phyloP scores from a whole-genome alignment of 352 stramenopile genomes.

The Phytophthora nicotianae region DNA sequence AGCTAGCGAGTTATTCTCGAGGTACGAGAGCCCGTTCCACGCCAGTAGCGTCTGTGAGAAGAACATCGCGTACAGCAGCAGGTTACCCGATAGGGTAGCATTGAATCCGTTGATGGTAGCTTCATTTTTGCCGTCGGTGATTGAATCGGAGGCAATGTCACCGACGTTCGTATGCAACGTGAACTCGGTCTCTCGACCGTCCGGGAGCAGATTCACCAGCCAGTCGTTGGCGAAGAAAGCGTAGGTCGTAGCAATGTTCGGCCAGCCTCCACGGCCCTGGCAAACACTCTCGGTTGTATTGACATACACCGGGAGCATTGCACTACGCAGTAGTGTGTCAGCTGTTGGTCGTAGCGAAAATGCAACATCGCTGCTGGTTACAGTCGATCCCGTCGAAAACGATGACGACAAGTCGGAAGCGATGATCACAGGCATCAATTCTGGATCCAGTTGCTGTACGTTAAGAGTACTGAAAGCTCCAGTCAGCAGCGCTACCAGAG shows the following conservation, averaged over 20 bases:
- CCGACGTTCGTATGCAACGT: conserved; percentile 24
- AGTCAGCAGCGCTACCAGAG: conserved; percentile 42
- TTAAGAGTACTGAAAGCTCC: conserved; percentile 57
- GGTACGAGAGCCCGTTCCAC: conserved; percentile 36
- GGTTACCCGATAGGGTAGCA: conserved; percentile 31
- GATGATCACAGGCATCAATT: conserved; percentile 34
- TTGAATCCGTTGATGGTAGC: conserved; percentile 8
- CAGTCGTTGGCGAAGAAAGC: conserved; percentile 43
- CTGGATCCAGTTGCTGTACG: conserved; percentile 38
- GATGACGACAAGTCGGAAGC: conserved; percentile 34
- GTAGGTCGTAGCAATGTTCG: conserved; percentile 37
- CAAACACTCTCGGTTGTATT: conserved; percentile 28
- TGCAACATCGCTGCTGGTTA: conserved; percentile 1
- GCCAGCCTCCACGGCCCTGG: conserved; percentile 33
- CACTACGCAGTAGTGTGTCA: conserved; percentile 45
- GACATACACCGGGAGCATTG: conserved; percentile 31
- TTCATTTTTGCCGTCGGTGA: neutral
- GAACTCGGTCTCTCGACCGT: conserved; percentile 14
- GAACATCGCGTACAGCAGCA: conserved; percentile 46
- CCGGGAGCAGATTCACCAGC: conserved; percentile 38
- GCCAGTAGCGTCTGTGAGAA: conserved; percentile 38
- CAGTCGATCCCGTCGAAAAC: neutral
- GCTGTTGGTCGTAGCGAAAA: conserved; percentile 28
- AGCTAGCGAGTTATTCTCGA: conserved; percentile 27
- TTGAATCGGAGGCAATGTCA: neutral